Base-by-base conservation (phyloP, 352 stramenopile species). In the Phytophthora pistaciae region DNA sequence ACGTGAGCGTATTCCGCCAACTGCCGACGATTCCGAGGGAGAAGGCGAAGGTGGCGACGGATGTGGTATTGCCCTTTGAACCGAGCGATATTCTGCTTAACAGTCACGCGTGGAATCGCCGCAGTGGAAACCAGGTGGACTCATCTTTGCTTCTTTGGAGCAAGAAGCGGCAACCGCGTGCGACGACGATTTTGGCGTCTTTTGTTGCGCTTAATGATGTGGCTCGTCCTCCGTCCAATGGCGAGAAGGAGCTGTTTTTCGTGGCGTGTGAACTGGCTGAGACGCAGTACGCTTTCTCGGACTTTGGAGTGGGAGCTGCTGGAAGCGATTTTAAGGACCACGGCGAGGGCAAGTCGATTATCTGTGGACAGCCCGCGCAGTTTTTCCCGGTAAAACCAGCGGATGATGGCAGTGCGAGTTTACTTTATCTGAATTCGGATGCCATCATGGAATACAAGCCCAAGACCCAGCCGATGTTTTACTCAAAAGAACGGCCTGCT, bases 141-240 rank as follows among this genome's bases (percentile, higher is more conserved):
- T 88, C 84, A 52, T 88, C 84, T 13, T 46, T 92, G 21, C 40
- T 89, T 36, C 71, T 90, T 0, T 92, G 84, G 84, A 90, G 55
- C 54, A 90, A 91, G 68, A 56, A 71, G 7, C 62, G 68, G 20
- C 82, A 92, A 54, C 72, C 68, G 8, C 80, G 77, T 29, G 82
- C 84, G 16, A 92, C 84, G 0, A 72, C 74, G 9, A 52, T 87
- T 18, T 52, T 92, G 40, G 74, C 63, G 0, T 89, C 77, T 5
- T 87, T 88, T 56, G 60, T 90, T 27, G 68, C 78, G 9, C 61
- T 80, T 0, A 77, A 68, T 33, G 58, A 78, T 29, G 66, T 80
- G 7, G 29, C 7, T 9, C 72, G 70, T 0, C 79, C 79, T 31
- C 82, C 79, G 14, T 86, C 76, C 8, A 78, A 87, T 57, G 74